Conservation (phyloP, 768 basidiomycete genomes). For the Crepidotus variabilis region DNA sequence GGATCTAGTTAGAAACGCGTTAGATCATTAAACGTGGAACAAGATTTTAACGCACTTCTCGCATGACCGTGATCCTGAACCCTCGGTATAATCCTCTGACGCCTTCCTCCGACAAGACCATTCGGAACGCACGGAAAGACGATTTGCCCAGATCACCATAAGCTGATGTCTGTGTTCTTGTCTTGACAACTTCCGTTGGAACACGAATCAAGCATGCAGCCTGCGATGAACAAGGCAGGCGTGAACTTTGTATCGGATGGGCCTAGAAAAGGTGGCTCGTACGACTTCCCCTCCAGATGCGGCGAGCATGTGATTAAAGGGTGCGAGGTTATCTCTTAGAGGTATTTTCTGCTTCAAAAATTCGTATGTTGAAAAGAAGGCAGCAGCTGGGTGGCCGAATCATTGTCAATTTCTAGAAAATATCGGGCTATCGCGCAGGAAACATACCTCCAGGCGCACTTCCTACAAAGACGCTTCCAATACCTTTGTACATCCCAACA, state of each 20-base stretch:
- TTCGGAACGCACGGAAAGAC: constrained; percentile 55
- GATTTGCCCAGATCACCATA: constrained; percentile 57
- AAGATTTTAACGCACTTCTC: constrained; percentile 29
- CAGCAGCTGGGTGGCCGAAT: constrained; percentile 63
- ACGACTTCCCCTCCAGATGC: constrained; percentile 48
- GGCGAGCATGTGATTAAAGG: constrained; percentile 46
- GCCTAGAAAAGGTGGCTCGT: constrained; percentile 14
- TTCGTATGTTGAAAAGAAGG: constrained; percentile 95
- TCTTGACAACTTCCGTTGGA: constrained; percentile 96
- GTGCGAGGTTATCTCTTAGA: constrained; percentile 52
- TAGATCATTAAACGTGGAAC: constrained; percentile 29
- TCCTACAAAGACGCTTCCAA: constrained; percentile 92
- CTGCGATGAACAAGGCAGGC: constrained; percentile 30
- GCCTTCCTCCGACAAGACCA: constrained; percentile 61
- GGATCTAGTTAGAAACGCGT: constrained; percentile 59
- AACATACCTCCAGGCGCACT: constrained; percentile 88
- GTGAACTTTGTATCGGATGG: constrained; percentile 7
- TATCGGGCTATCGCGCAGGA: constrained; percentile 1
- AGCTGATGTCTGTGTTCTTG: constrained; percentile 81
- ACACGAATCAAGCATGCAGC: constrained; percentile 91
- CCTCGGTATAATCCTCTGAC: constrained; percentile 84
- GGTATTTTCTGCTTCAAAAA: constrained; percentile 77
- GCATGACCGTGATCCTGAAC: constrained; percentile 70
- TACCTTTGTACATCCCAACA: constrained; percentile 85
- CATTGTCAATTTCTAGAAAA: background rate